These are phyloP conservation scores for Crataegus laevigata DNA, from an alignment of 306 rosid species.

Conservation along the genomic window DNA sequence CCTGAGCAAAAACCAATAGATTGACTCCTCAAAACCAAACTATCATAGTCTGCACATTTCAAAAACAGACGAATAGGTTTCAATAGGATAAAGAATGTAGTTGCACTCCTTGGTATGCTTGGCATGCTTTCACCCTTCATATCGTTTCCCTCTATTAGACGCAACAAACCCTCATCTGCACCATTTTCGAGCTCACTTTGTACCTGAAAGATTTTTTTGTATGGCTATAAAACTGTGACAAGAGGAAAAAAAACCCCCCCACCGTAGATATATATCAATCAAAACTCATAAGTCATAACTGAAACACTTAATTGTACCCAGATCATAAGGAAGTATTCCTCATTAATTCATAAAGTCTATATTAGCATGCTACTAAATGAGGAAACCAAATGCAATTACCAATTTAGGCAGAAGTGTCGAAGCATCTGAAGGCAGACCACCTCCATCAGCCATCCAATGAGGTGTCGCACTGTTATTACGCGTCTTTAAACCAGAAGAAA, in stretches of 20 bases:
- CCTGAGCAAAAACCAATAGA: slow-evolving; percentile 71
- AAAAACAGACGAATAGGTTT: slow-evolving; percentile 18
- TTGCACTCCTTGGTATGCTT: slow-evolving; percentile 25
- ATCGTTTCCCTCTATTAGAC: slow-evolving; percentile 37
- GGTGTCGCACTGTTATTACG: slow-evolving; percentile 35
- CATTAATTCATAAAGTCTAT: neutral
- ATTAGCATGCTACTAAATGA: neutral
- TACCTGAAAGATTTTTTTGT: slow-evolving; percentile 30
- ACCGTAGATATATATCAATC: neutral
- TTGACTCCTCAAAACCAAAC: slow-evolving; percentile 98
- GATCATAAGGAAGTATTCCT: no score
- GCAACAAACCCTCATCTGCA: slow-evolving; percentile 52
- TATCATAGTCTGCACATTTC: slow-evolving; percentile 65
- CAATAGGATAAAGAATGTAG: slow-evolving; percentile 20
- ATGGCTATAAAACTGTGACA: slow-evolving; percentile 7
- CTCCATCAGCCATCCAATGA: slow-evolving; percentile 88
- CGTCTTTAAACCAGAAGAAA: slow-evolving; percentile 44
- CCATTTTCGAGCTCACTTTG: slow-evolving; percentile 60
- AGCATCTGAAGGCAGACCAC: slow-evolving; percentile 76
- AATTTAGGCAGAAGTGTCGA: slow-evolving; percentile 67
- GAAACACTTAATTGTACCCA: slow-evolving; percentile 43
- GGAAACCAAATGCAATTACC: slow-evolving; percentile 39
- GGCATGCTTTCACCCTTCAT: slow-evolving; percentile 39
- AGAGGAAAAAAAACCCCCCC: neutral
- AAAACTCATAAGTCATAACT: slow-evolving; percentile 3